A percentile compares a stretch with the other conserved stretches of the same genome.
These are phyloP conservation scores for Glomus cerebriforme DNA, from an alignment of 192 early-diverging fungal species.

Conservation along the genomic window DNA sequence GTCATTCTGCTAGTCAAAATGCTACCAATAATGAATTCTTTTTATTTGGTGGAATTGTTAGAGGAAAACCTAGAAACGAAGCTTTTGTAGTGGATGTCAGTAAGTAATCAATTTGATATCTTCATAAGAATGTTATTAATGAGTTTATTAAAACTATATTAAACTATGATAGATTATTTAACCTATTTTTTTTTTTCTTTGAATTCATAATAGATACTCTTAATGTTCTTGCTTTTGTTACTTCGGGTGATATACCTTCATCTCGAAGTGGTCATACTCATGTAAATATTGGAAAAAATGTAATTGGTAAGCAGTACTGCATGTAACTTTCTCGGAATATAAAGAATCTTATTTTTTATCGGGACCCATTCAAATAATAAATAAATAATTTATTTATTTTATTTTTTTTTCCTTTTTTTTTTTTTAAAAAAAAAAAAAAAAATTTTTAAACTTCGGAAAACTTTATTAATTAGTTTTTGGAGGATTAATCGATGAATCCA, in stretches of 20 bases:
- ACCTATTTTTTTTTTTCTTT: background rate
- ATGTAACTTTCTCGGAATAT: no score
- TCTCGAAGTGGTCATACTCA: constrained; percentile 45
- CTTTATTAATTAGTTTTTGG: constrained; percentile 40
- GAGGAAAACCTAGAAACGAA: constrained; percentile 42
- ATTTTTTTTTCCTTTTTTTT: no score
- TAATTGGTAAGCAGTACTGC: constrained; percentile 45
- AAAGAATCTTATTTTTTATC: background rate
- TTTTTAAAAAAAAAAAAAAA: no score
- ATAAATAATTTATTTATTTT: no score
- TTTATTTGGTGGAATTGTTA: constrained; percentile 45
- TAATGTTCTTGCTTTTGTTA: constrained; percentile 38
- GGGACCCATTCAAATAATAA: background rate
- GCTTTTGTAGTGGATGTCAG: constrained; percentile 43
- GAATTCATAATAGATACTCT: constrained; percentile 34
- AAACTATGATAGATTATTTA: no score
- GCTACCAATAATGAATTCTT: constrained; percentile 43
- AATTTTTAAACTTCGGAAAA: background rate
- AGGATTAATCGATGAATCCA: constrained; percentile 34
- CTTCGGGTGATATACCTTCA: constrained; percentile 46
- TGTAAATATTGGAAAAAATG: constrained; percentile 48
- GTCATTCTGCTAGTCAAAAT: constrained; percentile 40
- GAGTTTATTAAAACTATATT: no score
- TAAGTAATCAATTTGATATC: constrained; percentile 26
- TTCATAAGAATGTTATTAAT: no score